Base-by-base conservation (phyloP, 768 basidiomycete genomes). In the Cystobasidium ongulense region DNA sequence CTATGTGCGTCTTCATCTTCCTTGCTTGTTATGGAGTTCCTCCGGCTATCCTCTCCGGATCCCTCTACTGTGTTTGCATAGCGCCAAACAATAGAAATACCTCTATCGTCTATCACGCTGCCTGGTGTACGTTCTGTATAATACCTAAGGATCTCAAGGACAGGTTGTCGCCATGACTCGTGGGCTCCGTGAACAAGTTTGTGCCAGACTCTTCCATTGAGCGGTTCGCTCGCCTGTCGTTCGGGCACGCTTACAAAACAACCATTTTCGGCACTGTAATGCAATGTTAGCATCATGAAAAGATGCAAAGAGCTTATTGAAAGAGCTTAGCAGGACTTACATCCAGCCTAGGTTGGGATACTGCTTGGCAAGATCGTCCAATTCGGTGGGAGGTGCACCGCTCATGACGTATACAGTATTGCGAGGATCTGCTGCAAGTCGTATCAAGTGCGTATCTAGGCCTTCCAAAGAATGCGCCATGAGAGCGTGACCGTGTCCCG, bases 401-500 rank as follows among this genome's bases (percentile, higher is more conserved):
- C 68, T 71, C 53, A 98, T 95, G 81, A 98, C 92, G 83, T 92
- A 97, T 65, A 97, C 92, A 53, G 95, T 77, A 81, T 98, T 98
- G 79, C 84, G 85, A 31, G 93, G 91, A 81, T 97, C 93, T 18
- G 83, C 82, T 0, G 89, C 83, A 38, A 98, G 86, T 4, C 74
- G 84, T 83, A 65, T 85, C 81, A 74, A 97, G 88, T 0, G 90
- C 90, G 64, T 84, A 83, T 54, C 88, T 25, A 85, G 84, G 5
- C 85, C 81, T 0, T 90, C 88, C 0, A 95, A 95, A 1, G 87
- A 82, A 1, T 94, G 94, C 84, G 89, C 89, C 65, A 88, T 87
- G 0, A 93, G 95, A 21, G 86, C 87, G 83, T 92, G 94, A 80
- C 97, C 95, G 81, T 97, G 96, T 1, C 95, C 94, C 1, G 95